These are phyloP conservation scores for Candida pini DNA, from an alignment of 805 yeast genomes.

Conservation along the genomic window DNA sequence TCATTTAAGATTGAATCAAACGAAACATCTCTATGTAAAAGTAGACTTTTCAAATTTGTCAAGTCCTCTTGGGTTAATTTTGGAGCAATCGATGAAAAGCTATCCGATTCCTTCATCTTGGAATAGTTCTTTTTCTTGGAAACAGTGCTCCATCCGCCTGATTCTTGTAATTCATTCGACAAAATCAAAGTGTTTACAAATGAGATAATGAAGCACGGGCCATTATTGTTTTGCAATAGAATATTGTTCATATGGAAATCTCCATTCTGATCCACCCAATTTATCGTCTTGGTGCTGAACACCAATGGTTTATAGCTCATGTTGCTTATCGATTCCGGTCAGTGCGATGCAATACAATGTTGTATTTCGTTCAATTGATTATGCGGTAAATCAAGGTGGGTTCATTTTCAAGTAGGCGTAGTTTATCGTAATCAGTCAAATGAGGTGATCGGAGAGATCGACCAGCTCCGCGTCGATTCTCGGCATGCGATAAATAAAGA, in stretches of 20 bases:
- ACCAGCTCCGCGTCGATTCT: too few relatives aligned
- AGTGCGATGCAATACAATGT: too few relatives aligned
- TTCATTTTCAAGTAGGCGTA: too few relatives aligned
- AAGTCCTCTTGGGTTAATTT: slow-evolving; percentile 5
- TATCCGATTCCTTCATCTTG: too few relatives aligned
- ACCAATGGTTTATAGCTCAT: slow-evolving; percentile 1
- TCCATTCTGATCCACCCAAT: slow-evolving; percentile 21
- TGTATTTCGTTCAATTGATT: too few relatives aligned
- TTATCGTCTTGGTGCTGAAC: slow-evolving; percentile 25
- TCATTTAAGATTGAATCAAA: slow-evolving; percentile 40
- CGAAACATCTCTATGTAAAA: slow-evolving; percentile 16
- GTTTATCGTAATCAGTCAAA: too few relatives aligned
- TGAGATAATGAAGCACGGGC: slow-evolving; percentile 86
- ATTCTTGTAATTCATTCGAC: slow-evolving; percentile 30
- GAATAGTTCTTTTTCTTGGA: background rate
- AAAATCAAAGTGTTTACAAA: slow-evolving; percentile 64
- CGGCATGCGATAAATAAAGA: too few relatives aligned
- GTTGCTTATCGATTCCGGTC: too few relatives aligned
- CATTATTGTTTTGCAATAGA: slow-evolving; percentile 72
- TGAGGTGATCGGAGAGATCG: too few relatives aligned
- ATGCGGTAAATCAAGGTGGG: too few relatives aligned
- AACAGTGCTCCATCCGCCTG: slow-evolving; percentile 19
- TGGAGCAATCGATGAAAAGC: too few relatives aligned
- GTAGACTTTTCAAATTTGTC: slow-evolving; percentile 19
- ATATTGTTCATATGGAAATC: slow-evolving; percentile 42